Evolutionary conservation across 129 eudicot genomes (phyloP).

Genomic region (Ambrosia trifida): DNA sequence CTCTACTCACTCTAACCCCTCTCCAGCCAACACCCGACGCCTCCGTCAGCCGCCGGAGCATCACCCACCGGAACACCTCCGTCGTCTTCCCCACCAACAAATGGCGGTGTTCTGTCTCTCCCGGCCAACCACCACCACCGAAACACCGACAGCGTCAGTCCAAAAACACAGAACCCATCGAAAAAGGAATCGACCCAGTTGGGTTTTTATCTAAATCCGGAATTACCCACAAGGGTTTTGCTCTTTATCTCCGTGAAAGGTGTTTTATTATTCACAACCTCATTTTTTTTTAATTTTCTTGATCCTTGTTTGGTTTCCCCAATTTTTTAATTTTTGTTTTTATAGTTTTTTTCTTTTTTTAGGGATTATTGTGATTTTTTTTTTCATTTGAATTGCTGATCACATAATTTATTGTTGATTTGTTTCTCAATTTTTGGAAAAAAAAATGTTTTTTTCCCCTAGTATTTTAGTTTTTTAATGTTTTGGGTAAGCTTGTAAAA

Average conservation of each 20-base stretch:
- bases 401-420: too few relatives aligned
- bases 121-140: constrained; percentile 45
- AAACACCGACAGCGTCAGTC: constrained; percentile 29
- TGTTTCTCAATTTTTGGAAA: too few relatives aligned
- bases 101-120: constrained; percentile 60
- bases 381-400: background rate
- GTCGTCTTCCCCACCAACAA: constrained; percentile 36
- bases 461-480: background rate
- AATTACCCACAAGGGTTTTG: constrained; percentile 70
- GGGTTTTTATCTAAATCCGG: constrained; percentile 71
- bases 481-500: background rate
- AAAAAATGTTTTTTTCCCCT: background rate
- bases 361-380: too few relatives aligned
- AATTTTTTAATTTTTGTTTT: background rate
- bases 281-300: background rate
- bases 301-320: background rate
- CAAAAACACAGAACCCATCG: constrained; percentile 32
- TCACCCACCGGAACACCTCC: constrained; percentile 21
- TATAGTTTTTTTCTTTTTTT: too few relatives aligned
- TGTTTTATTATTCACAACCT: background rate
- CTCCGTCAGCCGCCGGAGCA: constrained; percentile 9
- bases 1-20: constrained; percentile 34
- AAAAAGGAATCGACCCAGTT: constrained; percentile 79
- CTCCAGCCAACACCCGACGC: constrained; percentile 33
- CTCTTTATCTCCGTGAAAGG: constrained; percentile 95